These are phyloP conservation scores for Exophiala alcalophila DNA, from an alignment of 2,329 filamentous ascomycete species.

Conservation along the genomic window DNA sequence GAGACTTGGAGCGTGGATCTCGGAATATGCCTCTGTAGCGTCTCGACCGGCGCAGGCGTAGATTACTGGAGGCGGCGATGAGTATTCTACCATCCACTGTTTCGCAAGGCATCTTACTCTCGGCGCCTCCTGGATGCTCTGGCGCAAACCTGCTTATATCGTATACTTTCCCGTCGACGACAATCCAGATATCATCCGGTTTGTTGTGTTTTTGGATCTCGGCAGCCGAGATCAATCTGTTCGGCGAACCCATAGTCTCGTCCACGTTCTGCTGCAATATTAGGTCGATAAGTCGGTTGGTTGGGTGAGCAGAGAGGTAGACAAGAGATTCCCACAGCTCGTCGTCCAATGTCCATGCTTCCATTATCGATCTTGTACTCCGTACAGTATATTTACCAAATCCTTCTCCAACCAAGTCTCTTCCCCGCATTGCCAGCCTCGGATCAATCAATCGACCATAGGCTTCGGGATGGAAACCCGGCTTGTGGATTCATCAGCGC, in stretches of 20 bases:
- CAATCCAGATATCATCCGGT: constrained; percentile 59
- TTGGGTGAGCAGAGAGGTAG: no score
- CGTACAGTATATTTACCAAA: no score
- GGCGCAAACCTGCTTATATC: constrained; percentile 64
- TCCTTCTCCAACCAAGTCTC: no score
- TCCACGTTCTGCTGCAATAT: no score
- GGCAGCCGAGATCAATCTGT: constrained; percentile 5
- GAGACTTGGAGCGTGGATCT: constrained; percentile 40
- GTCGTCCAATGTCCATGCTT: no score
- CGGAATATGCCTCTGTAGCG: constrained; percentile 45
- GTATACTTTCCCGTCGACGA: constrained; percentile 66
- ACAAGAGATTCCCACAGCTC: no score
- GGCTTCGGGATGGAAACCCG: no score
- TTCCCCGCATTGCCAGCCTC: constrained; percentile 2
- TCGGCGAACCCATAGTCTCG: no score
- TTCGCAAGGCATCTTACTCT: constrained; percentile 8
- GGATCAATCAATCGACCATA: no score
- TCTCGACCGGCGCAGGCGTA: constrained; percentile 47
- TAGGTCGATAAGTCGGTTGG: no score
- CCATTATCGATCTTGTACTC: no score
- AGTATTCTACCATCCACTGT: not conserved
- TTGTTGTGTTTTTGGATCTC: constrained; percentile 42
- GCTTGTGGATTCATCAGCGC: no score
- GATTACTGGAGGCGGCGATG: constrained; percentile 46
- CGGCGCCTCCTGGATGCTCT: constrained; percentile 59